These are phyloP conservation scores for Solanum dulcamara DNA, from an alignment of 257 asterid species.

Conservation along the genomic window DNA sequence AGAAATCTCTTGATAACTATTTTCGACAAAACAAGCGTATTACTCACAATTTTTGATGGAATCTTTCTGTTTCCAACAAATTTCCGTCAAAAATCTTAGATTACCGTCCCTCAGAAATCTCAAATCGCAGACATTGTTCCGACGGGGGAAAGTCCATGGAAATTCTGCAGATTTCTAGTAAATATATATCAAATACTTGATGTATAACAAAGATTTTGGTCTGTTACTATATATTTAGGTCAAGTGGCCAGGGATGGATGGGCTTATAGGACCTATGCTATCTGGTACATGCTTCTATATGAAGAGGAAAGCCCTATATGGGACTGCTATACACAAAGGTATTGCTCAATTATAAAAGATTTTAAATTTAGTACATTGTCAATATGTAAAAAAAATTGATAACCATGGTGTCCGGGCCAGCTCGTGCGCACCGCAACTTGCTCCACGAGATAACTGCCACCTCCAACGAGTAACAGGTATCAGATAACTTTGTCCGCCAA, in stretches of 20 bases:
- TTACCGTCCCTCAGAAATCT: neutral
- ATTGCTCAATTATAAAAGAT: neutral
- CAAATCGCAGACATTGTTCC: neutral
- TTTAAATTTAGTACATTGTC: neutral
- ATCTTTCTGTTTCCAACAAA: too few relatives aligned
- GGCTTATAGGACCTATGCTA: slow-evolving; percentile 36
- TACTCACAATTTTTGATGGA: too few relatives aligned
- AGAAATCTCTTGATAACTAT: neutral
- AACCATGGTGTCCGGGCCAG: neutral
- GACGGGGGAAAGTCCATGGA: neutral
- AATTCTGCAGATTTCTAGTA: neutral
- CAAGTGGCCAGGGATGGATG: slow-evolving; percentile 39
- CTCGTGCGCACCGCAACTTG: neutral
- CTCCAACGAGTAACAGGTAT: neutral
- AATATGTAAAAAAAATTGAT: neutral
- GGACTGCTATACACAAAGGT: slow-evolving; percentile 2
- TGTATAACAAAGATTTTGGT: neutral
- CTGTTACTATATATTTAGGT: slow-evolving; percentile 18
- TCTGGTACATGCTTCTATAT: slow-evolving; percentile 47
- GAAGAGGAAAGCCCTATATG: slow-evolving; percentile 40
- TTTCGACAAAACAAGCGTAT: neutral
- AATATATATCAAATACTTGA: neutral
- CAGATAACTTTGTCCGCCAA: neutral
- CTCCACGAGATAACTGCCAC: neutral
- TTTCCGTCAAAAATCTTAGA: neutral